Evolutionary conservation across 345 rosid species (phyloP), one percentile per base, ranked within the genome.

Genomic region (Bretschneidera sinensis): DNA sequence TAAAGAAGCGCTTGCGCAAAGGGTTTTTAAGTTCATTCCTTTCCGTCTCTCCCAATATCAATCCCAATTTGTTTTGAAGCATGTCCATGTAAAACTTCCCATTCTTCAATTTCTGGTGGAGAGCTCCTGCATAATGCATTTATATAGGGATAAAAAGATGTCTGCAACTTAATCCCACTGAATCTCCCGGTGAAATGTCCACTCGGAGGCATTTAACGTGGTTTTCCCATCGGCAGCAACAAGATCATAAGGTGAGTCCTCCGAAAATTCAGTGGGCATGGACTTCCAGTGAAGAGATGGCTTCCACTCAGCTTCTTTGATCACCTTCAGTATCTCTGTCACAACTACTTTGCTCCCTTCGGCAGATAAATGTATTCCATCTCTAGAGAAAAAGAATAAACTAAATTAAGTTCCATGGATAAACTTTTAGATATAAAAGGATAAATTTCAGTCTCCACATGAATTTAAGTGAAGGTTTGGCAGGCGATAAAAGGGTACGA

Each of bases 231-330:
- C 87, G 0, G 97, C 94, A 9, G 88, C 81, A 7, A 91, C 96
- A 28, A 87, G 89, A 77, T 91, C 87, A 60, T 77, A 85, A 0
- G 89, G 75, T 0, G 96, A 95, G 62, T 91, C 78, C 57, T 95
- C 96, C 0, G 94, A 17, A 64, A 91, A 95, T 76, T 95, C 97
- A 0, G 95, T 80, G 6, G 92, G 86, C 89, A 91, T 81, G 16
- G 91, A 76, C 71, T 88, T 91, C 98, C 99, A 91, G 75, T 88
- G 84, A 7, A 95, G 86, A 60, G 91, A 85, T 9, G 98, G 97
- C 67, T 51, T 59, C 99, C 99, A 95, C 18, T 95, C 90, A 0
- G 94, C 87, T 73, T 82, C 85, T 65, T 75, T 95, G 25, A 91
- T 54, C 70, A 80, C 87, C 71, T 90, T 86, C 28, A 95, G 70